Base-by-base conservation (phyloP, 805 yeast species). In the Zygosaccharomyces rouxii region DNA sequence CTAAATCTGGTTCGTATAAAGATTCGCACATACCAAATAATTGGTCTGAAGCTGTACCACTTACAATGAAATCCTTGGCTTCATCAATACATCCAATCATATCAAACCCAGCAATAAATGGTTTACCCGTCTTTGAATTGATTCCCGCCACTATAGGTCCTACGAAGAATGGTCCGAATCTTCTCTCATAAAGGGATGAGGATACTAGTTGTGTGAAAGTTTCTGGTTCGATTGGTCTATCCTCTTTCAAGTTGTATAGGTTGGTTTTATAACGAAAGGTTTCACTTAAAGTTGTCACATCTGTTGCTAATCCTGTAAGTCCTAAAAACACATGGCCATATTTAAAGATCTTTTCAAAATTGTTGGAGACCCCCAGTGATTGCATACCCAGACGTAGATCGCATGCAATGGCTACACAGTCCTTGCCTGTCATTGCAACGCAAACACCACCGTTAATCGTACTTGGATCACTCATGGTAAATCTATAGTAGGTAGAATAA, bases 21-120 rank as follows among this genome's bases (percentile, higher is more conserved):
- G 95, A 79, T 72, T 94, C 99, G 71, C 99, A 95, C 97, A 94
- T 92, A 69, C 99, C 99, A 65, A 84, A 94, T 49, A 94, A 75
- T 73, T 94, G 99, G 64, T 92, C 96, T n/a, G 89, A 71, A 5
- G 97, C 97, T 1, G 99, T 94, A 50, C 99, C 99, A 53, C 89
- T 76, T 14, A 94, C 99, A 28, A 88, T 88, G 66, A 94, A 94
- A 70, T 94, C 99, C 59, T 88, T 80, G 46, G 97, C 95, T 61
- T 78, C 86, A 68, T 94, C 98, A 58, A 94, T 89, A 72, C 97
- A 89, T 11, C 99, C 99, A 64, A 94, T 94, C 55, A 86, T 79
- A 71, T 94, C 99, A 70, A 92, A 92, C 4, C 96, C 95, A 64
- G 98, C 94, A 51, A 94, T 79, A 65, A 85, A 94, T 42, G 99